A percentile compares a stretch with the other conserved stretches of the same genome.
These are phyloP conservation scores for Phytophthora podocarpi DNA, from an alignment of 352 stramenopile genomes.

Conservation along the genomic window DNA sequence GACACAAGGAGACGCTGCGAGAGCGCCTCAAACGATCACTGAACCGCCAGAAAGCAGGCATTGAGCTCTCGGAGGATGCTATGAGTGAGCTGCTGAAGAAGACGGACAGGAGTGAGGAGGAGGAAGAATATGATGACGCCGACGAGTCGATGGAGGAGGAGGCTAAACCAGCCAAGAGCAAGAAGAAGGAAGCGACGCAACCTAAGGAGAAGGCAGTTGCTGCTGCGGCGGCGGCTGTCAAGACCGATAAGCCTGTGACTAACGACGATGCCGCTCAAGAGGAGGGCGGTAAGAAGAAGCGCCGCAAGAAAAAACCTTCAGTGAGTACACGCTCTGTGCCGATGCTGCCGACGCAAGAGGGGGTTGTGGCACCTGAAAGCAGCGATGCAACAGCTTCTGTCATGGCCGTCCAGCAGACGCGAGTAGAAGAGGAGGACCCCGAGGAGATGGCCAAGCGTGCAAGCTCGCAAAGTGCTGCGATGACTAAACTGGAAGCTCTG, in stretches of 20 bases:
- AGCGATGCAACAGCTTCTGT: slow-evolving; percentile 6
- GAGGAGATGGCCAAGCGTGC: slow-evolving; percentile 24
- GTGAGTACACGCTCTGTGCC: slow-evolving; percentile 30
- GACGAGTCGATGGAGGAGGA: slow-evolving; percentile 16
- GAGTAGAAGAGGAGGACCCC: slow-evolving; percentile 10
- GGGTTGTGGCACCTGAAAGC: neutral
- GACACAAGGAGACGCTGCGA: slow-evolving; percentile 83
- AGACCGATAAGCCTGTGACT: neutral
- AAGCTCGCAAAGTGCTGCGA: slow-evolving; percentile 71
- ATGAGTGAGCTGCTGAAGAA: slow-evolving; percentile 68
- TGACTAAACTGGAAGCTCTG: slow-evolving; percentile 70
- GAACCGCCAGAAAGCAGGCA: slow-evolving; percentile 75
- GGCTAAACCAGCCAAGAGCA: slow-evolving; percentile 23
- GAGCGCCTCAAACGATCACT: slow-evolving; percentile 81
- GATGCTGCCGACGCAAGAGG: slow-evolving; percentile 23
- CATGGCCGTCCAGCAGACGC: slow-evolving; percentile 7
- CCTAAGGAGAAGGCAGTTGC: slow-evolving; percentile 17
- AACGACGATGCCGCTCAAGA: neutral
- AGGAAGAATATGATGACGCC: slow-evolving; percentile 22
- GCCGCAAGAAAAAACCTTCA: slow-evolving; percentile 36
- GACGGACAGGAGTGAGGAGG: slow-evolving; percentile 20
- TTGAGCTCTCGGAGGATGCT: slow-evolving; percentile 56
- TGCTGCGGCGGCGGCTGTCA: slow-evolving; percentile 14
- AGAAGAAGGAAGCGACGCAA: slow-evolving; percentile 21
- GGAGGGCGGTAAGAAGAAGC: slow-evolving; percentile 36